A percentile compares a stretch with the other conserved stretches of the same genome.
These are phyloP conservation scores for Ulmus americana DNA, from an alignment of 331 rosid species.

Conservation along the genomic window DNA sequence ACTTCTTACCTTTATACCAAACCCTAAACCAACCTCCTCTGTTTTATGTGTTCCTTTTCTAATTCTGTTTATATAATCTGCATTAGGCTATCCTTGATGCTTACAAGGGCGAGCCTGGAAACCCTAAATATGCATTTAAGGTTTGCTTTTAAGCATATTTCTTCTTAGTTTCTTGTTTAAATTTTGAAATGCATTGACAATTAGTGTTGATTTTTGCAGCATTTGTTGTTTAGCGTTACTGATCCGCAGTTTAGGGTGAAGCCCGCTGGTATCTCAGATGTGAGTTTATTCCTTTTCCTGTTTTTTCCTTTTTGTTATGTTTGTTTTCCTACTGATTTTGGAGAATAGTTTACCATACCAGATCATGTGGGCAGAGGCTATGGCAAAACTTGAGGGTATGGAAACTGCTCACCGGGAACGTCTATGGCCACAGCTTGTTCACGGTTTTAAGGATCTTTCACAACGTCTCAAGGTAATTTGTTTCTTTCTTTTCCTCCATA, in stretches of 20 bases:
- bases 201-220: conserved; percentile 50
- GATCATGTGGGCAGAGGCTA: conserved; percentile 99
- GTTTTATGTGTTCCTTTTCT: not conserved
- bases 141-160: conserved; percentile 27
- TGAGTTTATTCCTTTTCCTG: conserved; percentile 40
- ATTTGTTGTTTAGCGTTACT: conserved; percentile 79
- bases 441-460: conserved; percentile 91
- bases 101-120: conserved; percentile 80
- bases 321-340: conserved; percentile 33
- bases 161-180: not conserved
- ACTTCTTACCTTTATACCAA: not conserved
- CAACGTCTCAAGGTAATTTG: conserved; percentile 71
- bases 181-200: conserved; percentile 6
- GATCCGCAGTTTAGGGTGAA: conserved; percentile 73
- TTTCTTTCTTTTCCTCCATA: not conserved
- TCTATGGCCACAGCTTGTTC: conserved; percentile 89
- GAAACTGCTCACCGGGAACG: conserved; percentile 85
- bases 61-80: not conserved
- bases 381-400: conserved; percentile 95
- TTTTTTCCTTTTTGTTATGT: not conserved
- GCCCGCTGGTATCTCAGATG: conserved; percentile 93
- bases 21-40: conserved; percentile 14
- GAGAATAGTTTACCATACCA: conserved; percentile 62
- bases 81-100: conserved; percentile 70
- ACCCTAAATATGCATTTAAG: conserved; percentile 87